Evolutionary conservation across 192 early-diverging fungal genomes (phyloP), one percentile per base, ranked within the genome.

Genomic region (Umbelopsis sp.): DNA sequence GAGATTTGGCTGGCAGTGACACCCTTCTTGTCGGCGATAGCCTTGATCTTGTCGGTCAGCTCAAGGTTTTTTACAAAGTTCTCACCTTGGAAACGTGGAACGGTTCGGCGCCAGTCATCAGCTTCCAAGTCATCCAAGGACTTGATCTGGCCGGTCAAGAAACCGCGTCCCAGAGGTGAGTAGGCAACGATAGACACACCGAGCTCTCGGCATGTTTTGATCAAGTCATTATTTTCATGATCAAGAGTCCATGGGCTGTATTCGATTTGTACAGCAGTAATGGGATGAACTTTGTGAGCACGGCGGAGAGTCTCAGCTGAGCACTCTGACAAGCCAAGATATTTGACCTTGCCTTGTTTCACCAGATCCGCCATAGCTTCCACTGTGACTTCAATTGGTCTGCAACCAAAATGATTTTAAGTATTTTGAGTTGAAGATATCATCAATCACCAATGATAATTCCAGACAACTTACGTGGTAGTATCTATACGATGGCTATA

Each of bases 251-350:
- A 88, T 6, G 88, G 83, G 48, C 81, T 82, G 9, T 66, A 66
- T 61, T 11, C 76, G 71, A 84, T 67, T 66, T 84, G 73, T 30
- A 84, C 73, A 4, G 88, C 86, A 18, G 86, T 65, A 64, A 92
- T 90, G 11, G 91, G 91, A 70, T 92, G 90, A 1, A 92, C 76
- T 35, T 78, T 82, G 79, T 91, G 80, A 23, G 89, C 89, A 15
- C 87, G 77, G 4, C 91, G 76, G 13, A 92, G 74, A 10, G 85
- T 82, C 46, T 89, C 84, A 2, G 88, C 86, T 20, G 78, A 78
- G 53, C 84, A 87, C 66, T 91, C 88, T 13, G 82, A 85, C 4
- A 90, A 71, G 1, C 90, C 89, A 46, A 90, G 70, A 69, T 83
- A 83, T 25, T 72, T 55, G 22, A 90, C 75, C 71, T 89, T 90